Base-by-base conservation (phyloP, 73 alveolate genomes). In the Paramecium pentaurelia region DNA sequence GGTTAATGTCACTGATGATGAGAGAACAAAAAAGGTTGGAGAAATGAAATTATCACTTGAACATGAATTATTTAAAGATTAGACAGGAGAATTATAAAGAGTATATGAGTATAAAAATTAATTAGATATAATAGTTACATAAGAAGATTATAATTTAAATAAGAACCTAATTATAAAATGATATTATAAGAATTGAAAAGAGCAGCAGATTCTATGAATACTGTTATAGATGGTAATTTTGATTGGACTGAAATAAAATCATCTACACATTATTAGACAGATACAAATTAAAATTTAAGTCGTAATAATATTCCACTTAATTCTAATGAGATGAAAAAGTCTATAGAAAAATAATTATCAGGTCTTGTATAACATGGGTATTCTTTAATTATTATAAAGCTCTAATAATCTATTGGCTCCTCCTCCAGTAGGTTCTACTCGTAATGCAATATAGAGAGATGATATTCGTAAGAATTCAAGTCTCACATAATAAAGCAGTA, bases 151-250 rank as follows among this genome's bases (percentile, higher is more conserved):
- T 71, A 94, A 92, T 92, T 77, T 86, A 92, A 86, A 8, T 86
- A 86, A 10, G 91, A 45, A 37, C 97, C 97, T 10, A 84, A 92
- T 92, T 94, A 94, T 88, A 58, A 92, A 34, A 86, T 92, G 96
- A 87, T 94, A 40, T 60, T 85, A 38, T 54, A 73, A 60, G 92
- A 84, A 37, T 94, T 94, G 59, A 60, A 59, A 9, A 60, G 80
- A 40, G 93, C 92, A 3, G 54, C 94, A 27, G 85, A 71, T n/a
- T 64, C 77, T 6, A 73, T 86, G 25, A 94, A 92, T 36, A 8
- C 44, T 20, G 16, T 70, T 54, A 80, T 92, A 47, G 97, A 94
- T 92, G 94, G 89, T 86, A 86, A 60, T 30, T 94, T 88, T 92
- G 97, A 94, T 75, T 94, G 97, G 97, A 36, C 90, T 54, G 88